Conservation (phyloP, 139 green algal genomes). For the Chlamydomonas sp. region DNA sequence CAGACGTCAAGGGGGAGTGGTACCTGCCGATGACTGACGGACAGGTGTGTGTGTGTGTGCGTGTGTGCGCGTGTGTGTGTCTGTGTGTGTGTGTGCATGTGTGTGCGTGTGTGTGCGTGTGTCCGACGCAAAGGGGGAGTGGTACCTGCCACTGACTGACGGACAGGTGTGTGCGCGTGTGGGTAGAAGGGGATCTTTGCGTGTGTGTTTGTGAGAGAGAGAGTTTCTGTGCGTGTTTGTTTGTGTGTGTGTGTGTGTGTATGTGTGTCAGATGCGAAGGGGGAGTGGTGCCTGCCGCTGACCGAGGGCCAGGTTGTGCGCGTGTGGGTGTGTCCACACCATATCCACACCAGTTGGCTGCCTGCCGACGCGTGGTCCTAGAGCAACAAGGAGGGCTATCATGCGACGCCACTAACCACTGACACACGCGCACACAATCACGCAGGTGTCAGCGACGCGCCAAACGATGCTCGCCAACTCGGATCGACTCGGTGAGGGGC, state of each 20-base stretch:
- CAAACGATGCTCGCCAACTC: too few species aligned
- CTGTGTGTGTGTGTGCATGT: neutral
- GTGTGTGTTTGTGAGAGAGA: constrained; percentile 2
- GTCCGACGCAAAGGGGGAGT: too few species aligned
- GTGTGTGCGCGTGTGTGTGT: constrained; percentile 11
- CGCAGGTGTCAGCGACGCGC: too few species aligned
- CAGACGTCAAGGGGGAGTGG: constrained; percentile 79
- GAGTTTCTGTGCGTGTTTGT: too few species aligned
- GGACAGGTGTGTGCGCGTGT: neutral
- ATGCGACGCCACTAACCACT: too few species aligned
- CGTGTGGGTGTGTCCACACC: neutral
- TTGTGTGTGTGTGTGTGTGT: too few species aligned
- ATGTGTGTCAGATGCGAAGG: too few species aligned
- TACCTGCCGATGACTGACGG: constrained; percentile 58
- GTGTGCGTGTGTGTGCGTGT: constrained; percentile 1
- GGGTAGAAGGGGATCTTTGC: constrained; percentile 1
- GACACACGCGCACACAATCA: too few species aligned
- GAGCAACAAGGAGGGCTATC: neutral
- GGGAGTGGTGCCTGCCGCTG: too few species aligned
- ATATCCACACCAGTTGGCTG: neutral
- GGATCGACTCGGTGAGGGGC: too few species aligned
- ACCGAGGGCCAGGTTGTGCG: too few species aligned
- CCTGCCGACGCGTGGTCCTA: neutral
- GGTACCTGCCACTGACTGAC: neutral
- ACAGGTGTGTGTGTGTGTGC: constrained; percentile 1